phyloP scores from a whole-genome alignment of 352 stramenopile genomes.

The Achlya hypogyna region DNA sequence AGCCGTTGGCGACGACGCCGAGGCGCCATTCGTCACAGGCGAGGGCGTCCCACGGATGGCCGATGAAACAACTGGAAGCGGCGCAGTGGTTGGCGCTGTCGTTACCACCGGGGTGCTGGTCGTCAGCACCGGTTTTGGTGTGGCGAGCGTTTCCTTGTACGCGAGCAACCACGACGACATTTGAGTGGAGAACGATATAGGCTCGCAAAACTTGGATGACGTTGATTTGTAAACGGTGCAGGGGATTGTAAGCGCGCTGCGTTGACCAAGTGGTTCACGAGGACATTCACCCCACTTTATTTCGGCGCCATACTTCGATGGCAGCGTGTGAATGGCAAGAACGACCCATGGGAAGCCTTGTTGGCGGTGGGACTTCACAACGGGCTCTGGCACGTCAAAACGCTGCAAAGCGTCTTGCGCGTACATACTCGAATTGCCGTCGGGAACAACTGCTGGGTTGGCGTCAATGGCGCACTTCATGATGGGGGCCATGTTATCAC shows the following conservation, averaged over 20 bases:
- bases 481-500: neutral
- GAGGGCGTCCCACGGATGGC: too few species aligned
- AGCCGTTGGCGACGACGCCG: too few species aligned
- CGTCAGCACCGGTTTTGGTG: too few species aligned
- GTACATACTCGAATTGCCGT: neutral
- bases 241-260: neutral
- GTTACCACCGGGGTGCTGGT: too few species aligned
- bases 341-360: neutral
- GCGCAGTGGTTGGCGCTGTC: too few species aligned
- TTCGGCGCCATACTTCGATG: neutral
- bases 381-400: neutral
- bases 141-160: too few species aligned
- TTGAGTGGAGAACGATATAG: neutral
- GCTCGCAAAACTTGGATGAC: neutral
- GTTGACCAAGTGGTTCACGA: neutral
- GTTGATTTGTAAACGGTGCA: neutral
- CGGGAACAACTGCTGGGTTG: neutral
- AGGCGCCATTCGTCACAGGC: too few species aligned
- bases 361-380: neutral
- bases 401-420: neutral
- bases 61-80: too few species aligned
- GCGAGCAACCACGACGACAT: neutral
- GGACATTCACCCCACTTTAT: neutral
- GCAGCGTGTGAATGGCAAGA: constrained; percentile 4
- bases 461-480: neutral